phyloP scores from a whole-genome alignment of 2,329 filamentous ascomycete genomes.

The Aureobasidium sp. region DNA sequence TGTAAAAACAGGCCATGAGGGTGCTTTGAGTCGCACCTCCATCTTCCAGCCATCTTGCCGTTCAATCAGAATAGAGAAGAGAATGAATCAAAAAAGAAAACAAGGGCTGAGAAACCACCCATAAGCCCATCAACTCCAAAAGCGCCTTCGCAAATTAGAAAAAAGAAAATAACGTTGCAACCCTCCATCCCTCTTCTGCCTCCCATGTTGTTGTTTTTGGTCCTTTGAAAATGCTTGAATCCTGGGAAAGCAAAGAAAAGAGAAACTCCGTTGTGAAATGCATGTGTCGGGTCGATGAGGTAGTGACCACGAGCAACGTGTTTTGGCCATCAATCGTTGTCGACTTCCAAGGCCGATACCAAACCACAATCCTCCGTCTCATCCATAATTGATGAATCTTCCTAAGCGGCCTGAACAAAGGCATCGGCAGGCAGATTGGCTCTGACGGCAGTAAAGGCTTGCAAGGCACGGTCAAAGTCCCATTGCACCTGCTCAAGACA shows the following conservation, averaged over 20 bases:
- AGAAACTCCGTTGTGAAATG: slow-evolving; percentile 2
- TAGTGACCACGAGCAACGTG: background rate
- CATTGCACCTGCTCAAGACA: slow-evolving; percentile 74
- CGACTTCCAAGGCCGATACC: background rate
- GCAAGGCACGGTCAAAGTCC: slow-evolving; percentile 69
- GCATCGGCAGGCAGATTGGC: slow-evolving; percentile 42
- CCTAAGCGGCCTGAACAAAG: slow-evolving; percentile 24
- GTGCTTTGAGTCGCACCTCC: background rate
- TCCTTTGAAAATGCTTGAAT: slow-evolving; percentile 8
- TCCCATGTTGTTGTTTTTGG: slow-evolving; percentile 3
- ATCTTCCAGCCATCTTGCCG: background rate
- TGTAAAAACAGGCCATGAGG: background rate
- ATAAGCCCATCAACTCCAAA: background rate
- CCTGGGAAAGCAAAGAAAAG: background rate
- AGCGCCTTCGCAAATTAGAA: slow-evolving; percentile 1
- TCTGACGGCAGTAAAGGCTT: slow-evolving; percentile 69
- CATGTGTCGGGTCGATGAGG: background rate
- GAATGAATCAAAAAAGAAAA: background rate
- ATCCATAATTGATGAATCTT: slow-evolving; percentile 3
- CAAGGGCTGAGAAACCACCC: background rate
- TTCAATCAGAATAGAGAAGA: background rate
- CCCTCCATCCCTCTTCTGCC: background rate
- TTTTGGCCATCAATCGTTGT: background rate
- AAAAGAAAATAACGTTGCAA: background rate
- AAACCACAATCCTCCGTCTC: background rate